These are phyloP conservation scores for Musa itinerans DNA, from an alignment of 176 grass and related monocot species.

Conservation along the genomic window DNA sequence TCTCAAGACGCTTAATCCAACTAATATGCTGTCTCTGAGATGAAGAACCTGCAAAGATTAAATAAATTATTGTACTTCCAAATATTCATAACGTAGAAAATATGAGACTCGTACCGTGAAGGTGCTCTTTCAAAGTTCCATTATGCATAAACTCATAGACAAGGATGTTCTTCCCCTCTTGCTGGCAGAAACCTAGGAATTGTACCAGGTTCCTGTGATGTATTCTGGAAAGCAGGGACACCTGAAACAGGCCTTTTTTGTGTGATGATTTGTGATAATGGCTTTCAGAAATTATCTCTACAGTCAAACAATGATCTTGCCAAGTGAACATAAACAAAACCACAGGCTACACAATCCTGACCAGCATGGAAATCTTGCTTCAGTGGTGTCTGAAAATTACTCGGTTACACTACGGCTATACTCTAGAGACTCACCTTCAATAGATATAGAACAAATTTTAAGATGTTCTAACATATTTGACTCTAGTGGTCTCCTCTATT, in stretches of 20 bases:
- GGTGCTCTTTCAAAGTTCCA: constrained; percentile 73
- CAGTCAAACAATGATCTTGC: too few relatives aligned
- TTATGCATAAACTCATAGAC: constrained; percentile 90
- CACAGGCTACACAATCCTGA: too few relatives aligned
- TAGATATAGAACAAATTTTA: too few relatives aligned
- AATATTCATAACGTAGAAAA: background rate
- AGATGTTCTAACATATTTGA: too few relatives aligned
- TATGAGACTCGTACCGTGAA: constrained; percentile 39
- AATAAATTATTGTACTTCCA: background rate
- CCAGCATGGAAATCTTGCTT: too few relatives aligned
- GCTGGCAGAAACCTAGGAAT: constrained; percentile 66
- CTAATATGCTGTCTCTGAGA: constrained; percentile 43
- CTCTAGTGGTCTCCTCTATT: too few relatives aligned
- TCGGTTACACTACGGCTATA: too few relatives aligned
- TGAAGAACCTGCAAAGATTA: constrained; percentile 10
- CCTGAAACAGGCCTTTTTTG: constrained; percentile 11
- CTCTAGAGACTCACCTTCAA: too few relatives aligned
- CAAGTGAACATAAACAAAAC: too few relatives aligned
- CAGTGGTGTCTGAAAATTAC: too few relatives aligned
- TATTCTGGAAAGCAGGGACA: constrained; percentile 79
- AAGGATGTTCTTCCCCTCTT: constrained; percentile 68
- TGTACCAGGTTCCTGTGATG: constrained; percentile 76
- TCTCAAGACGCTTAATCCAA: constrained; percentile 71
- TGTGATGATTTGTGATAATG: too few relatives aligned
- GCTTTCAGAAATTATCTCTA: too few relatives aligned